phyloP scores from a whole-genome alignment of 1,284 basidiomycete species.

The Sanghuangporus sanghuang region DNA sequence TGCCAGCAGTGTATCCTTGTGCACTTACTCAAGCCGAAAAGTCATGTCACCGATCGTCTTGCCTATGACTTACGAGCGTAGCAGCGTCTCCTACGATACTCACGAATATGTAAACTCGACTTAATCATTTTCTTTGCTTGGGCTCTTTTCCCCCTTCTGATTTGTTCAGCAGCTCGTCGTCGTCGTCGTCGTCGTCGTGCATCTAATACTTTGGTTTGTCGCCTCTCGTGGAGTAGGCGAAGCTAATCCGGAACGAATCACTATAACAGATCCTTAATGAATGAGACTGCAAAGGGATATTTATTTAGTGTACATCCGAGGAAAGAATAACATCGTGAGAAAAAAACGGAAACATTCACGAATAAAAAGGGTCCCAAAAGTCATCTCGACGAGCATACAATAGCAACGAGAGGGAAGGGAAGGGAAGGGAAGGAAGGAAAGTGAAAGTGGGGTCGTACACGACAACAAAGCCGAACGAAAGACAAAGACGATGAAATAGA shows the following conservation, averaged over 20 bases:
- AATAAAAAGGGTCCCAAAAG: no score
- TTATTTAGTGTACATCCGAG: not conserved
- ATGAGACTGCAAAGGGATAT: not conserved
- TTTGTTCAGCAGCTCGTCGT: not conserved
- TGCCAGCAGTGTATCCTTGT: conserved; percentile 3
- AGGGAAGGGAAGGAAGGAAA: not conserved
- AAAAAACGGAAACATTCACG: no score
- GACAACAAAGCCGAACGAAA: no score
- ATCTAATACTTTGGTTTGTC: not conserved
- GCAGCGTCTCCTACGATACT: not conserved
- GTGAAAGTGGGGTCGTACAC: conserved; percentile 16
- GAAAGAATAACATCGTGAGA: no score
- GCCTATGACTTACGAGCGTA: not conserved
- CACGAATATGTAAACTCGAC: not conserved
- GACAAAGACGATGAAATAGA: no score
- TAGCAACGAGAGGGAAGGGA: not conserved
- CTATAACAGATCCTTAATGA: not conserved
- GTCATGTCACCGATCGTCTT: not conserved
- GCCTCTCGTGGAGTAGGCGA: not conserved
- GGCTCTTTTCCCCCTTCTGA: not conserved
- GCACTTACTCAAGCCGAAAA: not conserved
- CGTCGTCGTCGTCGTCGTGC: not conserved
- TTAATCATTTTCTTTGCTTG: not conserved
- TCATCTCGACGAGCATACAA: no score
- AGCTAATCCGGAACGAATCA: not conserved